Evolutionary conservation across 768 basidiomycete species (phyloP).

Genomic region (Kwoniella mangroviensis): DNA sequence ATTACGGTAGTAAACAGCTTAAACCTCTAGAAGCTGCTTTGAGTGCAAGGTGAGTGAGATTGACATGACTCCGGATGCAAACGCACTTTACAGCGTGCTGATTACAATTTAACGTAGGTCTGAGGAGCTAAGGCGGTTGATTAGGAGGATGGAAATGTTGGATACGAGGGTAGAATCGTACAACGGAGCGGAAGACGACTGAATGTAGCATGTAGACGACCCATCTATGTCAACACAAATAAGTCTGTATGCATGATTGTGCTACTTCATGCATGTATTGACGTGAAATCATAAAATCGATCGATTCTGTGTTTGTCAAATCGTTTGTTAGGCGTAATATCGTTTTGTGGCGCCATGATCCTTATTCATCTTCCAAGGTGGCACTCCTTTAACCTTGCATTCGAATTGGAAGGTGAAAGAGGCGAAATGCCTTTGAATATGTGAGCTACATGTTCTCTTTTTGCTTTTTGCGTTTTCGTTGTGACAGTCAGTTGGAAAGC

Average conservation of each 20-base stretch:
- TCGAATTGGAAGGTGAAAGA: too few relatives aligned
- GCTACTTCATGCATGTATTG: background rate
- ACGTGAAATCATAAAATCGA: background rate
- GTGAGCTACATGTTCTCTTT: background rate
- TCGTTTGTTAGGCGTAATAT: too few relatives aligned
- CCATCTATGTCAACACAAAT: background rate
- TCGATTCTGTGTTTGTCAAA: too few relatives aligned
- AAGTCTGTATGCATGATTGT: background rate
- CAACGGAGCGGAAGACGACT: conserved; percentile 4
- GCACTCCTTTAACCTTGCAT: too few relatives aligned
- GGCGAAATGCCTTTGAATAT: too few relatives aligned
- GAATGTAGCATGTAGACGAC: background rate
- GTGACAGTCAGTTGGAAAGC: too few relatives aligned
- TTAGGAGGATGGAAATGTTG: conserved; percentile 39
- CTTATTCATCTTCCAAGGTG: too few relatives aligned
- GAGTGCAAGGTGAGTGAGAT: conserved; percentile 5
- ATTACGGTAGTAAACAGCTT: conserved; percentile 31
- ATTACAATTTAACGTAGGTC: conserved; percentile 21
- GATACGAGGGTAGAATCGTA: conserved; percentile 30
- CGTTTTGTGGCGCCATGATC: too few relatives aligned
- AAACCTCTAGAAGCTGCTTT: conserved; percentile 39
- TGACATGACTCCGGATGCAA: too few relatives aligned
- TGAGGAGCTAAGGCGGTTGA: conserved; percentile 40
- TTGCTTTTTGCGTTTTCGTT: background rate
- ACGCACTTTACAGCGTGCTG: too few relatives aligned